Conservation (phyloP, 2,329 filamentous ascomycete genomes). For the Aspergillus sp. region DNA sequence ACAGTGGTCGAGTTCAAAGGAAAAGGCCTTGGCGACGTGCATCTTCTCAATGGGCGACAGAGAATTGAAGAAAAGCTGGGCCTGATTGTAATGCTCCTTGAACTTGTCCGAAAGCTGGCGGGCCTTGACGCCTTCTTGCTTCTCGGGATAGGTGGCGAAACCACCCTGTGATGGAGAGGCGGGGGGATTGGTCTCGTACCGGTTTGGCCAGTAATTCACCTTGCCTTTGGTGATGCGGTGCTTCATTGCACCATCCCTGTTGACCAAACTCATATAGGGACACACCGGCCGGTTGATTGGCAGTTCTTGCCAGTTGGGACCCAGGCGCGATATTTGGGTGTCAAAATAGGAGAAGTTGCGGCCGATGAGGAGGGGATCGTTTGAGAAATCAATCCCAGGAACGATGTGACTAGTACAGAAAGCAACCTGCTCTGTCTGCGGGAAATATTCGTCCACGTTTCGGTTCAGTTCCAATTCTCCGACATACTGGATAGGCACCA, state of each 20-base stretch:
- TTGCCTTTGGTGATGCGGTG: conserved; percentile 72
- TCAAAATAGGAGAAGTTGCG: conserved; percentile 64
- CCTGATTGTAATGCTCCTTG: conserved; percentile 40
- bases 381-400: conserved; percentile 73
- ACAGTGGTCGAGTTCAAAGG: conserved; percentile 52
- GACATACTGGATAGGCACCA: conserved; percentile 72
- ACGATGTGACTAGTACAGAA: conserved; percentile 81
- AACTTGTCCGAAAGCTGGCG: conserved; percentile 51
- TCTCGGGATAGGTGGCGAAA: conserved; percentile 67
- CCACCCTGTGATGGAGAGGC: conserved; percentile 62
- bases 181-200: conserved; percentile 63
- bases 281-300: conserved; percentile 75
- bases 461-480: conserved; percentile 77
- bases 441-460: conserved; percentile 78
- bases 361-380: conserved; percentile 72
- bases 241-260: conserved; percentile 71
- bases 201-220: conserved; percentile 79
- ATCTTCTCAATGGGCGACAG: conserved; percentile 36
- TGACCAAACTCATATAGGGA: conserved; percentile 72
- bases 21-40: conserved; percentile 37
- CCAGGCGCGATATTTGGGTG: conserved; percentile 64
- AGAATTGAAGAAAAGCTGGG: conserved; percentile 38
- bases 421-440: conserved; percentile 78
- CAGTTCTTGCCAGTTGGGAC: conserved; percentile 73
- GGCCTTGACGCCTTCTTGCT: conserved; percentile 68